Percentiles rank a stretch among this genome's conserved stretches.
phyloP scores from a whole-genome alignment of 2,329 filamentous ascomycete genomes.

The Aspergillus fumigatus region DNA sequence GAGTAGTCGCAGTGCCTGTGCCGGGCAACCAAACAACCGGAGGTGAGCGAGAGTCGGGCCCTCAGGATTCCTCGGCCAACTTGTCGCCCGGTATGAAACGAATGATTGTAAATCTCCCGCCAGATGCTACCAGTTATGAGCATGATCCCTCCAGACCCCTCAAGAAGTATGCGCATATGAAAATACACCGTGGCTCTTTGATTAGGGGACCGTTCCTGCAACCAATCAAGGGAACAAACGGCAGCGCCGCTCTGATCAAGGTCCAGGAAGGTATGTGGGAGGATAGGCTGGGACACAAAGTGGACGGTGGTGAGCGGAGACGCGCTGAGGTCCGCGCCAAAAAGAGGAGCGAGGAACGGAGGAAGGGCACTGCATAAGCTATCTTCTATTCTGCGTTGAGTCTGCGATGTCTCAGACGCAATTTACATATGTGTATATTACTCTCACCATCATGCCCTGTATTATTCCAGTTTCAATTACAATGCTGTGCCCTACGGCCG shows the following conservation, averaged over 20 bases:
- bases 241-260: constrained; percentile 60
- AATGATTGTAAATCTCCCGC: constrained; percentile 57
- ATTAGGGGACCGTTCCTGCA: constrained; percentile 73
- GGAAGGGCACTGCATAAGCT: constrained; percentile 47
- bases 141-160: constrained; percentile 41
- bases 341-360: constrained; percentile 72
- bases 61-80: constrained; percentile 46
- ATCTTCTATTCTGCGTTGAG: neutral
- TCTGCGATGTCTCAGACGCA: constrained; percentile 9
- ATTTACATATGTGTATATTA: constrained; percentile 11
- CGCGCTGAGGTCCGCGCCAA: constrained; percentile 82
- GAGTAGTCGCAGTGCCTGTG: constrained; percentile 53
- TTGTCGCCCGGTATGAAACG: constrained; percentile 52
- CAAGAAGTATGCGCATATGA: constrained; percentile 59
- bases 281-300: constrained; percentile 77
- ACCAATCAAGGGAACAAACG: constrained; percentile 58
- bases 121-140: constrained; percentile 53
- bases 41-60: constrained; percentile 17
- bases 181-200: constrained; percentile 61
- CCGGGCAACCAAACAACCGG: constrained; percentile 26
- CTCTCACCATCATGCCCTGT: neutral
- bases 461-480: constrained; percentile 7
- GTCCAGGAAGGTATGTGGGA: constrained; percentile 92
- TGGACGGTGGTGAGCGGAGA: constrained; percentile 93
- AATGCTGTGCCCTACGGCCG: constrained; percentile 2